phyloP scores from a whole-genome alignment of 441 rosid genomes.

The Theobroma grandiflorum region DNA sequence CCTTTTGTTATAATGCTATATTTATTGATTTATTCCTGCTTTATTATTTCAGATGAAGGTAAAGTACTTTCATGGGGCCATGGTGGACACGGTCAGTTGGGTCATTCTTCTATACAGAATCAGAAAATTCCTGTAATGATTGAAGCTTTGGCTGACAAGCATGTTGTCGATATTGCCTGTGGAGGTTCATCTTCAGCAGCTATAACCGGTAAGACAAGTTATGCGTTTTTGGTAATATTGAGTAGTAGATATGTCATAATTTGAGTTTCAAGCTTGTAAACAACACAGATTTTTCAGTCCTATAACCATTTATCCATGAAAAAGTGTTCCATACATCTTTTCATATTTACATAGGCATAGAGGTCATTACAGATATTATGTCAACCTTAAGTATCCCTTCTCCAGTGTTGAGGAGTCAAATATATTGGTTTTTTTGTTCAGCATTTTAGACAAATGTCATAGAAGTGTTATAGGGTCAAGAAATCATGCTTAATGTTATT shows the following conservation, averaged over 20 bases:
- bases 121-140: constrained; percentile 62
- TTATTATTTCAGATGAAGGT: constrained; percentile 64
- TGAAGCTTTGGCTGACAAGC: constrained; percentile 70
- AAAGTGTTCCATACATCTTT: not conserved
- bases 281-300: not conserved
- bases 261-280: not conserved
- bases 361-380: not conserved
- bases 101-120: constrained; percentile 64
- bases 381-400: not conserved
- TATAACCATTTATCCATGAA: not conserved
- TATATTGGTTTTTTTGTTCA: not conserved
- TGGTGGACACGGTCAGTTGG: constrained; percentile 94
- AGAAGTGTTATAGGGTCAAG: not conserved
- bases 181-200: constrained; percentile 95
- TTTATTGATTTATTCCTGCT: constrained; percentile 28
- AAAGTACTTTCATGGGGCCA: constrained; percentile 95
- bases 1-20: not conserved
- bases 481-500: not conserved
- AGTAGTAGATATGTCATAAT: not conserved
- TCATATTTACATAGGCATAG: constrained; percentile 2
- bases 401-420: not conserved
- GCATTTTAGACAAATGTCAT: not conserved
- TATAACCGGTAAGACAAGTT: constrained; percentile 59
- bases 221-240: not conserved
- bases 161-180: constrained; percentile 65